A percentile compares a stretch with the other conserved stretches of the same genome.
These are phyloP conservation scores for Colletotrichum kahawae DNA, from an alignment of 2,329 filamentous ascomycete species.

Conservation along the genomic window DNA sequence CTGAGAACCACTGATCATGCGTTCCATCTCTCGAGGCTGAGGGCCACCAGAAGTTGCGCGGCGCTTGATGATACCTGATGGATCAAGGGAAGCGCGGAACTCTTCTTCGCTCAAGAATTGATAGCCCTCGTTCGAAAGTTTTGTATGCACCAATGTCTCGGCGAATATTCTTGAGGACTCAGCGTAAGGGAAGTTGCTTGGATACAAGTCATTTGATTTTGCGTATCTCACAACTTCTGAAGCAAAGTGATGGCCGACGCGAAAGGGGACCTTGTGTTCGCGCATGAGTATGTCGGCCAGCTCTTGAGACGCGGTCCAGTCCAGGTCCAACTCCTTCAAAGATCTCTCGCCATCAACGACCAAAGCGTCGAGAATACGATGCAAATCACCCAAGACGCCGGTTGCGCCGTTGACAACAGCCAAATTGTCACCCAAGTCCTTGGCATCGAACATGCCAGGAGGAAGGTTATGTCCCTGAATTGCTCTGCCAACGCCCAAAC, in stretches of 20 bases:
- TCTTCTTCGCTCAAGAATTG: not conserved
- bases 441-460: slow-evolving; percentile 13
- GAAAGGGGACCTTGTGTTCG: slow-evolving; percentile 4
- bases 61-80: not conserved
- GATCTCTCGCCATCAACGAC: not conserved
- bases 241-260: slow-evolving; percentile 18
- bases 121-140: not conserved
- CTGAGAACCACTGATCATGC: not conserved
- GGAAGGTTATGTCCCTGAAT: slow-evolving; percentile 13
- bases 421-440: slow-evolving; percentile 1
- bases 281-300: slow-evolving; percentile 11
- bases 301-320: slow-evolving; percentile 18
- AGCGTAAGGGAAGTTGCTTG: slow-evolving; percentile 1
- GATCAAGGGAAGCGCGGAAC: not conserved
- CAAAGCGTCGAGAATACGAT: not conserved
- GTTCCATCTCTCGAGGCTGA: slow-evolving; percentile 6
- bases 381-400: not conserved
- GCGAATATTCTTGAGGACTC: slow-evolving; percentile 1
- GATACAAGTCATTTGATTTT: not conserved
- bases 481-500: not conserved
- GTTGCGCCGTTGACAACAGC: not conserved
- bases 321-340: slow-evolving; percentile 3
- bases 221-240: slow-evolving; percentile 10
- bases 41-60: slow-evolving; percentile 9
- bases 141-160: not conserved